Percentiles rank a stretch among this genome's conserved stretches.
Evolutionary conservation across 2,329 filamentous ascomycete species (phyloP).

Genomic region (Neospermospora avenae): DNA sequence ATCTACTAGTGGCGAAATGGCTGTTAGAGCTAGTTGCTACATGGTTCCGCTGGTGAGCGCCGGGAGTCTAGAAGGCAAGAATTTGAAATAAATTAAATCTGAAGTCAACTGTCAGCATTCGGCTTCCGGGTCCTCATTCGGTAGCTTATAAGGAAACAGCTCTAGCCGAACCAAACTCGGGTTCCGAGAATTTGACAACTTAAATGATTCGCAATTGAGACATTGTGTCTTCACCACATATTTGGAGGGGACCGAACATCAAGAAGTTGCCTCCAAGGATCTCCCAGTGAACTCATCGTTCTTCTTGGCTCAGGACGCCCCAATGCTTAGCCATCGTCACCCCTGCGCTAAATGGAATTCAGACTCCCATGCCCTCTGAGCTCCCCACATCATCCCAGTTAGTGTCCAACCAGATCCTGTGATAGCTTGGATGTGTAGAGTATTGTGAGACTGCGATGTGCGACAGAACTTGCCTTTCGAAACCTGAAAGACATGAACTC

Average conservation of each 20-base stretch:
- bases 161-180: background rate
- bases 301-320: constrained; percentile 2
- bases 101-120: background rate
- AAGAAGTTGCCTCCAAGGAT: background rate
- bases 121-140: background rate
- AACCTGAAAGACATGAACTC: background rate
- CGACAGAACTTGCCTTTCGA: constrained; percentile 9
- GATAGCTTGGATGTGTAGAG: background rate
- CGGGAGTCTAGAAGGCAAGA: background rate
- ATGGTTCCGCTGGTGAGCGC: too few relatives aligned
- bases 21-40: background rate
- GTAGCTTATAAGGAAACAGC: background rate
- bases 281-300: constrained; percentile 2
- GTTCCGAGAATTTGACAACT: too few relatives aligned
- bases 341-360: background rate
- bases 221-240: background rate
- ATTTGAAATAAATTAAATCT: background rate
- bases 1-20: background rate
- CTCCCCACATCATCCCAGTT: background rate
- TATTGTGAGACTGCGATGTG: constrained; percentile 16
- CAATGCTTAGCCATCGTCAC: constrained; percentile 2
- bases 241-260: too few relatives aligned
- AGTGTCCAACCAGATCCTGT: background rate
- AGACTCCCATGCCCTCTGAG: background rate
- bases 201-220: too few relatives aligned